A percentile compares a stretch with the other conserved stretches of the same genome.
Evolutionary conservation across 345 rosid genomes (phyloP).

Genomic region (Toxicodendron radicans): DNA sequence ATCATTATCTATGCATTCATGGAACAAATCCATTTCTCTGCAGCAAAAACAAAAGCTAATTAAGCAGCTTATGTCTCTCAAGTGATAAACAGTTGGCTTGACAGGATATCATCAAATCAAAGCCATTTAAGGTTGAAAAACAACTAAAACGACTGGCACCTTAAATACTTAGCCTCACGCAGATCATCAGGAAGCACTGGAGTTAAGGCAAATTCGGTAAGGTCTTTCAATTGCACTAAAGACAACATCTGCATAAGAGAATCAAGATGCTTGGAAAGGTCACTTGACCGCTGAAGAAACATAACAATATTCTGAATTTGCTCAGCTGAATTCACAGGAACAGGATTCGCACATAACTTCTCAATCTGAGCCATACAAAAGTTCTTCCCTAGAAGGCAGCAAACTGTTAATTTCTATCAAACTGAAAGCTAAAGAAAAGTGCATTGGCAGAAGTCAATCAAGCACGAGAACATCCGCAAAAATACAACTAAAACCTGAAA

Average conservation of each 20-base stretch:
- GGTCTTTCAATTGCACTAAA: conserved; percentile 52
- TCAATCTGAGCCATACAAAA: conserved; percentile 68
- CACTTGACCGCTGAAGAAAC: conserved; percentile 77
- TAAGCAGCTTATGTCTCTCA: not conserved
- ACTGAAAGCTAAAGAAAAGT: not conserved
- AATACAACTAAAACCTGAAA: conserved; percentile 9
- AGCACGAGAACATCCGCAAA: not conserved
- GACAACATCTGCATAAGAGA: conserved; percentile 69
- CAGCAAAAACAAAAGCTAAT: not conserved
- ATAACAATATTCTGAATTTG: conserved; percentile 67
- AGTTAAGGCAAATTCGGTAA: conserved; percentile 46
- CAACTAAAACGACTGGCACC: conserved; percentile 41
- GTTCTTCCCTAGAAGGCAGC: conserved; percentile 55
- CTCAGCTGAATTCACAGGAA: conserved; percentile 51
- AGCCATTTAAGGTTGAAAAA: conserved; percentile 9
- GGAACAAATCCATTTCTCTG: conserved; percentile 51
- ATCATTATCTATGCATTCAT: conserved; percentile 53
- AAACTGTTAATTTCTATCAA: conserved; percentile 11
- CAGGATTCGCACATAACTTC: conserved; percentile 50
- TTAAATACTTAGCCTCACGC: conserved; percentile 51
- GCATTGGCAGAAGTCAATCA: not conserved
- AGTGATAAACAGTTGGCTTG: not conserved
- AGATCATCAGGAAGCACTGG: conserved; percentile 65
- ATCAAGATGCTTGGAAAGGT: conserved; percentile 70
- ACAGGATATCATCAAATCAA: not conserved